Evolutionary conservation across 768 basidiomycete species (phyloP).

Genomic region (Suillus variegatus): DNA sequence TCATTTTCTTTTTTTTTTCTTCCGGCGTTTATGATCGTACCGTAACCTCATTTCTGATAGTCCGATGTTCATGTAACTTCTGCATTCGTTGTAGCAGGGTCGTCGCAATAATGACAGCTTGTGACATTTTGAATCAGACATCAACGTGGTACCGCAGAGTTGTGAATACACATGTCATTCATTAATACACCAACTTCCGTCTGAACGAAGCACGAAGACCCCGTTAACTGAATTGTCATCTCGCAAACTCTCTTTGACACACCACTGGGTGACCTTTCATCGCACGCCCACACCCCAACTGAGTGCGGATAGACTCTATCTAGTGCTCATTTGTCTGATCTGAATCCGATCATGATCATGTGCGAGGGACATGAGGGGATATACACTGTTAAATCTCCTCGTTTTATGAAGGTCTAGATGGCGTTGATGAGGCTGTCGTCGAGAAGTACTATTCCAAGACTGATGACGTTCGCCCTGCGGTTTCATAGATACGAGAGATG

Average conservation of each 20-base stretch:
- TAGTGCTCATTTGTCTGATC: background rate
- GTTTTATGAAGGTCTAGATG: background rate
- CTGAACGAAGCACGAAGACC: background rate
- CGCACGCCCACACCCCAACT: background rate
- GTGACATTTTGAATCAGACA: background rate
- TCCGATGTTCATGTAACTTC: background rate
- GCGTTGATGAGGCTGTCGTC: background rate
- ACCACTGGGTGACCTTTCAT: background rate
- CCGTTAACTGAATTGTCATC: background rate
- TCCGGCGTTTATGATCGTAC: background rate
- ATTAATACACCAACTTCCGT: background rate
- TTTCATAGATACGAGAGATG: slow-evolving; percentile 6
- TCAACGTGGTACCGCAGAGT: background rate
- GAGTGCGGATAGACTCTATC: background rate
- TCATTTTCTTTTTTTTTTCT: background rate
- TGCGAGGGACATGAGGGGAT: background rate
- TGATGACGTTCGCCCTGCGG: background rate
- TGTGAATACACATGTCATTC: background rate
- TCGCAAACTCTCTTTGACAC: slow-evolving; percentile 3
- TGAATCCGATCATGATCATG: slow-evolving; percentile 7
- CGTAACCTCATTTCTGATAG: background rate
- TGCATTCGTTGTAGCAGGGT: background rate
- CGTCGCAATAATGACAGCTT: background rate
- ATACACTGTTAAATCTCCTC: background rate
- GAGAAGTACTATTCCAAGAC: background rate